Conservation (phyloP, 2,329 filamentous ascomycete species). For the Raffaelea arxii region DNA sequence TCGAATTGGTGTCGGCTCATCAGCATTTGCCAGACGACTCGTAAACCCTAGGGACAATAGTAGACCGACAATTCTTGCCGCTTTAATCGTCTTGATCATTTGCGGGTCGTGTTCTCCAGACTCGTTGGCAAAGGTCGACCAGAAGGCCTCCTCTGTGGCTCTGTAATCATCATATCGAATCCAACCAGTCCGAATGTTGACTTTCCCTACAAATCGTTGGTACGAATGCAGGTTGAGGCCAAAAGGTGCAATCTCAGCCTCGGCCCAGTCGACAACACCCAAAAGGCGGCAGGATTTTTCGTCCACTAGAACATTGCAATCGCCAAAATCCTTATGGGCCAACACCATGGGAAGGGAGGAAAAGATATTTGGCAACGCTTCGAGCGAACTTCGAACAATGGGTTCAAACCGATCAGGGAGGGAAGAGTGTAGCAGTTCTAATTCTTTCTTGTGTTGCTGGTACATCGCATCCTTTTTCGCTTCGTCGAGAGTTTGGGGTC, state of each 20-base stretch:
- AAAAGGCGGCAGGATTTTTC: background rate
- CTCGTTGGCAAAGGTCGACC: background rate
- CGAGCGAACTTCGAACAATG: background rate
- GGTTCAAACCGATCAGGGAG: background rate
- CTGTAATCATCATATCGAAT: conserved; percentile 2
- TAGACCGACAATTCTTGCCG: background rate
- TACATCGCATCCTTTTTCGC: background rate
- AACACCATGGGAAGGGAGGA: conserved; percentile 1
- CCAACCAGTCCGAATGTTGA: background rate
- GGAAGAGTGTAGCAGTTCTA: background rate
- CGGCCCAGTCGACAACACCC: conserved; percentile 5
- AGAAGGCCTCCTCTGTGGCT: background rate
- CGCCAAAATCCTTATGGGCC: conserved; percentile 1
- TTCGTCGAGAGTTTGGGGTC: background rate
- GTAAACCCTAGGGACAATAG: background rate
- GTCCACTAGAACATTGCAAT: conserved; percentile 3
- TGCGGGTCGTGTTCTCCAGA: background rate
- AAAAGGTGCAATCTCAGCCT: conserved; percentile 3
- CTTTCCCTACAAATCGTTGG: background rate
- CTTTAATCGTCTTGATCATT: background rate
- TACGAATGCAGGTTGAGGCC: conserved; percentile 2
- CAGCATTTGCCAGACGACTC: background rate
- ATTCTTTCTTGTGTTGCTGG: background rate
- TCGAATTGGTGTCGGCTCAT: background rate
- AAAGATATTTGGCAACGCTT: background rate